phyloP scores from a whole-genome alignment of 768 basidiomycete genomes.

The Leccinum broughii region DNA sequence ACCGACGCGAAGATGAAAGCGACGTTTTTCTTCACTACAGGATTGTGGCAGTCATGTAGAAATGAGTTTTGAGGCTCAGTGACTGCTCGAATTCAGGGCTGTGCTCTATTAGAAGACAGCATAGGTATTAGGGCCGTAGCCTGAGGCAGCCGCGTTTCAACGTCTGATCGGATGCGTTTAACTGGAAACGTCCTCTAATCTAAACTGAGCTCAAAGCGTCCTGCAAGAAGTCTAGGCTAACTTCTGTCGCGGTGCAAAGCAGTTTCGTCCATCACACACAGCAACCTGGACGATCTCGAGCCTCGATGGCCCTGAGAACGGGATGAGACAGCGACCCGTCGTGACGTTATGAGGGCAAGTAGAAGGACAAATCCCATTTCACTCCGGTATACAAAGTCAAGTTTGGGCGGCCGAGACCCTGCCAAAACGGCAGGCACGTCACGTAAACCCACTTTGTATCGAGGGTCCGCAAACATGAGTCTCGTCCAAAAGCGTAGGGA shows the following conservation, averaged over 20 bases:
- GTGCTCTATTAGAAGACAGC: too few species aligned
- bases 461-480: background rate
- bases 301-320: background rate
- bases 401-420: background rate
- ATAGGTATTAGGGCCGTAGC: too few species aligned
- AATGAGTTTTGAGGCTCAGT: too few species aligned
- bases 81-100: too few species aligned
- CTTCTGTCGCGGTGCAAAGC: background rate
- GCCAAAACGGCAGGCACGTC: background rate
- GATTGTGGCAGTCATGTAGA: too few species aligned
- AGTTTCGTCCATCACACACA: background rate
- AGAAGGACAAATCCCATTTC: background rate
- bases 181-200: too few species aligned
- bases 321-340: background rate
- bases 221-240: background rate
- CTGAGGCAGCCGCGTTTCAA: too few species aligned
- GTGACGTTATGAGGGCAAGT: background rate
- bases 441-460: background rate
- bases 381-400: background rate
- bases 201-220: too few species aligned
- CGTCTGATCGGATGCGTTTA: too few species aligned
- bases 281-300: background rate
- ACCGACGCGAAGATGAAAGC: too few species aligned
- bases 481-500: background rate
- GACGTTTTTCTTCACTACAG: too few species aligned